Evolutionary conservation across 2,329 filamentous ascomycete genomes (phyloP).

Genomic region (Aureobasidium uvarum): DNA sequence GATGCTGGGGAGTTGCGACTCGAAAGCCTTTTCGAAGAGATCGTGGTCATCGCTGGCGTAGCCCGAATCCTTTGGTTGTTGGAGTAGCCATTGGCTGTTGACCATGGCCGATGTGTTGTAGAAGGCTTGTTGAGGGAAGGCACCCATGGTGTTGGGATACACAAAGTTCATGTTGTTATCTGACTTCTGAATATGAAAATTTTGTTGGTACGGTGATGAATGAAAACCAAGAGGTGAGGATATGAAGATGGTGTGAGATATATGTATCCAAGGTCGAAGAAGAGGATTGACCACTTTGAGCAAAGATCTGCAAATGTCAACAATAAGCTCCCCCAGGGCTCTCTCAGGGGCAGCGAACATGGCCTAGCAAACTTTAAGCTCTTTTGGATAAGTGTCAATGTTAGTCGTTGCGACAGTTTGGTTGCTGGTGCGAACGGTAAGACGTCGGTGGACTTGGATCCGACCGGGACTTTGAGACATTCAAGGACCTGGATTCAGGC

Average conservation of each 20-base stretch:
- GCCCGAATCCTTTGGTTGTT: slow-evolving; percentile 26
- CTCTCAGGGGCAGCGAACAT: slow-evolving; percentile 1
- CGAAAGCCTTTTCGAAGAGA: slow-evolving; percentile 23
- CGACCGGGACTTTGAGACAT: not conserved
- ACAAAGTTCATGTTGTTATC: slow-evolving; percentile 12
- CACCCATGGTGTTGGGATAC: slow-evolving; percentile 8
- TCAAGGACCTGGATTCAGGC: not conserved
- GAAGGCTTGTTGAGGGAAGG: slow-evolving; percentile 17
- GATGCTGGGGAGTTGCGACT: slow-evolving; percentile 1
- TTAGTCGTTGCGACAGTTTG: slow-evolving; percentile 15
- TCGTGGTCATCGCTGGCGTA: slow-evolving; percentile 22
- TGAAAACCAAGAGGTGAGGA: not conserved
- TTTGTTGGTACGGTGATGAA: slow-evolving; percentile 5
- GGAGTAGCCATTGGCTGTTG: slow-evolving; percentile 21
- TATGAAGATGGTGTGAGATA: slow-evolving; percentile 12
- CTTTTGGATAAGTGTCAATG: slow-evolving; percentile 18
- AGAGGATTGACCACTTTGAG: slow-evolving; percentile 1
- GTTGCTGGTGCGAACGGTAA: slow-evolving; percentile 12
- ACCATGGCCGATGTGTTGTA: slow-evolving; percentile 14
- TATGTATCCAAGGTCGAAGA: not conserved
- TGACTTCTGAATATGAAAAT: not conserved
- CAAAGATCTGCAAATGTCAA: slow-evolving; percentile 15
- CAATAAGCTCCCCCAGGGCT: slow-evolving; percentile 5
- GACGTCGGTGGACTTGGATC: slow-evolving; percentile 9
- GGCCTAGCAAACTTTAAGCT: slow-evolving; percentile 16